Evolutionary conservation across 1,139 yeast genomes (phyloP), one percentile per base, ranked within the genome.

Genomic region (Geotrichum restrictum): DNA sequence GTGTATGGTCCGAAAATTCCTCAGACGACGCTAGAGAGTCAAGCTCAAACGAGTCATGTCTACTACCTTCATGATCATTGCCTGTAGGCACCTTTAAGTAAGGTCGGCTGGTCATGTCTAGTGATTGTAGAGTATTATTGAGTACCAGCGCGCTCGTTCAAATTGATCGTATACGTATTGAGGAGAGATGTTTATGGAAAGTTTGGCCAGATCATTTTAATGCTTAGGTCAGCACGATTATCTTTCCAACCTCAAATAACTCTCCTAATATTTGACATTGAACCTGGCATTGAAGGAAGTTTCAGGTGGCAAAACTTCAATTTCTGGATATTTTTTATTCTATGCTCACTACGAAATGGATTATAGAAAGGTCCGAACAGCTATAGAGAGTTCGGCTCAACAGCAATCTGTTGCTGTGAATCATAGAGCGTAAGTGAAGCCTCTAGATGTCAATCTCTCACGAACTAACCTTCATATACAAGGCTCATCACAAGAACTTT

Each of bases 401-500:
- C 62, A 58, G 33, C 62, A 64, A 42, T 59, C 70, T 2, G 74
- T 71, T 2, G 63, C 73, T 3, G 75, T 72, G 11, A 72, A 71
- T 55, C 75, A 72, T 53, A 45, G 72, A 47, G 74, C 75, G 64
- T 66, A 58, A 48, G 69, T 62, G 18, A 13, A 21, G 18, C n/a
- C n/a, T n/a, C n/a, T n/a, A n/a, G n/a, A n/a, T n/a, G n/a, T n/a
- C n/a, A n/a, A 27, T 18, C 29, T 42, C 8, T 8, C 38, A 22
- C 19, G 13, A 31, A 3, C 45, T n/a, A n/a, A n/a, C n/a, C n/a
- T n/a, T n/a, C n/a, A n/a, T n/a, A n/a, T n/a, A n/a, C n/a, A n/a
- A 63, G 66, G 11, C 62, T 71, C 14, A 71, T 71, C 37, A 71
- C 75, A 0, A 62, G 75, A 11, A 72, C 75, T 0, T 57, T 71